Evolutionary conservation across 306 rosid species (phyloP), one percentile per base, ranked within the genome.

Genomic region (Quillaja saponaria): DNA sequence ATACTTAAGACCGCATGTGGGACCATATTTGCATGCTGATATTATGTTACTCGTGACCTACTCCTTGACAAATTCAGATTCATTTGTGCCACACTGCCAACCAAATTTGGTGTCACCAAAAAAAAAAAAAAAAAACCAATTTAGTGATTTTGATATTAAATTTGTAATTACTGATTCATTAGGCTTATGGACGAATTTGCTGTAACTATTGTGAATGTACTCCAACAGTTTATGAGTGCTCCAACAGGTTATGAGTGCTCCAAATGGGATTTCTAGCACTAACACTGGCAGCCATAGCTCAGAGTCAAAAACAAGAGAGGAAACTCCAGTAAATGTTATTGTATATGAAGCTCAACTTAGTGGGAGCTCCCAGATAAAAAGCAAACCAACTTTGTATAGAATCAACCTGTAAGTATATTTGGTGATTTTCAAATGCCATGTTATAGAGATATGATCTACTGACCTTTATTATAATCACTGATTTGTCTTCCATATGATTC

Each of bases 341-440:
- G 72, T 75, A 64, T 73, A 70, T 71, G 74, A 70, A 49, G 72
- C 37, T 42, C 81, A 60, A 59, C 74, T 46, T 54, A 58, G 59
- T 44, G 62, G 76, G 71, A 77, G 64, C 58, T 71, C 78, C 75
- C 75, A 69, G 63, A 66, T 76, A 59, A 90, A 74, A 82, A 76
- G 60, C 78, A 83, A 64, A 55, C 75, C 86, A 34, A 85, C 97
- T 49, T 74, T 90, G 55, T 84, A 89, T 62, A 81, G 99, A 88
- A 87, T 87, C 49, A 85, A 87, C 59, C 80, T 94, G 99, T 94
- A 78, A 89, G 97, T 69, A 61, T 47, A 55, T 66, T 63, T 48
- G 38, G 54, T 58, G 66, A 45, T 28, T 62, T 41, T 19, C 18
- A 13, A 49, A 20, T 25, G 39, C 19, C 68, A 34, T 53, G 51